Conservation (phyloP, 164 flowering plant genomes). For the Nelumbo lutea region DNA sequence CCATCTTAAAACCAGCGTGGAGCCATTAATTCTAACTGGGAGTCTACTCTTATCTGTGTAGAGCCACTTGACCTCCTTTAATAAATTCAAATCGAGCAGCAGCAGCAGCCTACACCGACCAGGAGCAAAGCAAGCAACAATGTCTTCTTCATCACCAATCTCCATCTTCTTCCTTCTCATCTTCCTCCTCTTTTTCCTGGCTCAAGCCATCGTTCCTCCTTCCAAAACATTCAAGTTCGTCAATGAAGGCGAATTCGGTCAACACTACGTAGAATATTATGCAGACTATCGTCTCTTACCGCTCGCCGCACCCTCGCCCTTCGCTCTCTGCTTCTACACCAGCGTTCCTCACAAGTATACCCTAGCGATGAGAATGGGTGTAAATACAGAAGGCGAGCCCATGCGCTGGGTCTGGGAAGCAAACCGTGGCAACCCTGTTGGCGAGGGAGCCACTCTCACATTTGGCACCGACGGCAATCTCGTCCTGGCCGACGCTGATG, state of each 20-base stretch:
- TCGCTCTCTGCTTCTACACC: constrained; percentile 31
- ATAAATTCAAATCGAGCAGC: too few relatives aligned
- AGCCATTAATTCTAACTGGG: too few relatives aligned
- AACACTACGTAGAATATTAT: constrained; percentile 34
- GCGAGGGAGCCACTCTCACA: constrained; percentile 25
- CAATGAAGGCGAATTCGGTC: constrained; percentile 41
- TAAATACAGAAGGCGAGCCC: constrained; percentile 6
- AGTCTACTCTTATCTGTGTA: too few relatives aligned
- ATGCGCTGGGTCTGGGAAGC: constrained; percentile 46
- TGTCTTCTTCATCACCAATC: too few relatives aligned
- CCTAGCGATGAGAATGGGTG: constrained; percentile 29
- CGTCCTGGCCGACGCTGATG: constrained; percentile 30
- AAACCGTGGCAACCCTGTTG: constrained; percentile 26
- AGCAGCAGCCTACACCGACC: too few relatives aligned
- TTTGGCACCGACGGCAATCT: constrained; percentile 29
- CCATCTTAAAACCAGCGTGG: too few relatives aligned
- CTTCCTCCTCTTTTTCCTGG: constrained; percentile 1
- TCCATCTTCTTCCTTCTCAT: too few relatives aligned
- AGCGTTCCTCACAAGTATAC: constrained; percentile 26
- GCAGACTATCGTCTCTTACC: constrained; percentile 25
- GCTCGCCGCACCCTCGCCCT: constrained; percentile 14
- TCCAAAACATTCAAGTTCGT: constrained; percentile 33
- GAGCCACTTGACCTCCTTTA: too few relatives aligned
- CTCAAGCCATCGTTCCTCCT: constrained; percentile 40
- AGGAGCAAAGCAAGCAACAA: too few relatives aligned